A percentile compares a stretch with the other conserved stretches of the same genome.
phyloP scores from a whole-genome alignment of 495 filamentous ascomycete species.

The Coniosporium apollinis region DNA sequence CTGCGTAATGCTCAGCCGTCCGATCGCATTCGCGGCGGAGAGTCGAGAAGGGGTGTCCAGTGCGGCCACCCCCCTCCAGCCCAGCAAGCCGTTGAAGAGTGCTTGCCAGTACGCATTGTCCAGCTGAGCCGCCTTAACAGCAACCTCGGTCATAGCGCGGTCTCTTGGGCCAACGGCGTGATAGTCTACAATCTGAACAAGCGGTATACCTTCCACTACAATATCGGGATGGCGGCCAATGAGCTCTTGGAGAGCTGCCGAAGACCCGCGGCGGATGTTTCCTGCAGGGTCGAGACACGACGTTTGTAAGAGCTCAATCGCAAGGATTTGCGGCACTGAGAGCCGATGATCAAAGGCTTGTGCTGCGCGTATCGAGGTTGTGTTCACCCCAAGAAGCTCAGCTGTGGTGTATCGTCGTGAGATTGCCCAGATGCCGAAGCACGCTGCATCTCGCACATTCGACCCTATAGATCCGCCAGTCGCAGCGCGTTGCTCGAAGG shows the following conservation, averaged over 20 bases:
- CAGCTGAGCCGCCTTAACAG: slow-evolving; percentile 45
- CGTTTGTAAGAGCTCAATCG: slow-evolving; percentile 59
- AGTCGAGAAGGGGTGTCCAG: slow-evolving; percentile 55
- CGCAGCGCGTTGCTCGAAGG: slow-evolving; percentile 69
- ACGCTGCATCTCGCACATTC: slow-evolving; percentile 91
- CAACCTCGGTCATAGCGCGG: slow-evolving; percentile 62
- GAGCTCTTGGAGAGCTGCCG: slow-evolving; percentile 85
- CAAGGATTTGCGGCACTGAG: slow-evolving; percentile 57
- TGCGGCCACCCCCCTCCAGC: slow-evolving; percentile 75
- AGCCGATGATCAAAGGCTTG: slow-evolving; percentile 4
- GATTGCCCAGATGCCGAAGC: slow-evolving; percentile 87
- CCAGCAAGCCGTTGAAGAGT: slow-evolving; percentile 52
- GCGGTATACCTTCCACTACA: slow-evolving; percentile 58
- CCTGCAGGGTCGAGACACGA: slow-evolving; percentile 80
- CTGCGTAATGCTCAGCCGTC: slow-evolving; percentile 31
- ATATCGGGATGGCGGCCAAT: slow-evolving; percentile 83
- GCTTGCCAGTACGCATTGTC: slow-evolving; percentile 51
- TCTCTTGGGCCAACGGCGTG: slow-evolving; percentile 78
- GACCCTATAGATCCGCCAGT: slow-evolving; percentile 72
- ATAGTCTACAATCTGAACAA: slow-evolving; percentile 85
- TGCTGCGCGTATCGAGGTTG: slow-evolving; percentile 8
- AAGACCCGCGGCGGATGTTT: slow-evolving; percentile 82
- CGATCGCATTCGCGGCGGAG: slow-evolving; percentile 52
- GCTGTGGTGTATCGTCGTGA: slow-evolving; percentile 71
- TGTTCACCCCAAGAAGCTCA: slow-evolving; percentile 50